phyloP scores from a whole-genome alignment of 2,329 filamentous ascomycete genomes.

The Chalara sp. region DNA sequence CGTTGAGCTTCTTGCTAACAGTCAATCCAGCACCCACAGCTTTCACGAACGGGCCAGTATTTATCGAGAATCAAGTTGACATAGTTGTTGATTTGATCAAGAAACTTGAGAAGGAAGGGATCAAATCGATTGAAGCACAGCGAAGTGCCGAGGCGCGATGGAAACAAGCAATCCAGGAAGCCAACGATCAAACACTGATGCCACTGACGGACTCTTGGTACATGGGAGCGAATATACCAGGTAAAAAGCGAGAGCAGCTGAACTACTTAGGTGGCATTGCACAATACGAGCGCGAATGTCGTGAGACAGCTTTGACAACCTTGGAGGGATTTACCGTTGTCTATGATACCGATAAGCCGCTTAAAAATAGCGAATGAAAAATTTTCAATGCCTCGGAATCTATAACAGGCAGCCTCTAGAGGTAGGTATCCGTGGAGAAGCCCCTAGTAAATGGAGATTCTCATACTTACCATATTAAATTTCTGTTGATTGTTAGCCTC shows the following conservation, averaged over 20 bases:
- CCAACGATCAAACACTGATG: constrained; percentile 41
- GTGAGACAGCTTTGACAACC: too few species aligned
- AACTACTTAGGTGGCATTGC: constrained; percentile 34
- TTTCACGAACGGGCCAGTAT: constrained; percentile 48
- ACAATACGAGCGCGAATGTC: constrained; percentile 5
- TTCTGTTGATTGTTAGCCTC: too few species aligned
- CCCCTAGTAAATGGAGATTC: too few species aligned
- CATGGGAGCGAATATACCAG: constrained; percentile 49
- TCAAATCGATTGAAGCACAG: constrained; percentile 45
- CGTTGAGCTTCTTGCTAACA: constrained; percentile 46
- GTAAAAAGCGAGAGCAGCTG: constrained; percentile 44
- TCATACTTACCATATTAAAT: too few species aligned
- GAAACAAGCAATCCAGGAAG: constrained; percentile 40
- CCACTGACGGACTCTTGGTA: constrained; percentile 44
- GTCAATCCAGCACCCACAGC: constrained; percentile 51
- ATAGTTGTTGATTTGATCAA: constrained; percentile 47
- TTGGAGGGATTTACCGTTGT: too few species aligned
- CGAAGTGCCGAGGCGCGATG: constrained; percentile 38
- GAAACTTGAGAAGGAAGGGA: constrained; percentile 37
- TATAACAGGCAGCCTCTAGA: too few species aligned
- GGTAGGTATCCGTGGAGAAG: too few species aligned
- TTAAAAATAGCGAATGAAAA: too few species aligned
- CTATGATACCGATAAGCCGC: too few species aligned
- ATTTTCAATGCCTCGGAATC: too few species aligned
- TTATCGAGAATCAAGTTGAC: constrained; percentile 47